Evolutionary conservation across 352 stramenopile genomes (phyloP), one percentile per base, ranked within the genome.

Genomic region (Pythium dissimile): DNA sequence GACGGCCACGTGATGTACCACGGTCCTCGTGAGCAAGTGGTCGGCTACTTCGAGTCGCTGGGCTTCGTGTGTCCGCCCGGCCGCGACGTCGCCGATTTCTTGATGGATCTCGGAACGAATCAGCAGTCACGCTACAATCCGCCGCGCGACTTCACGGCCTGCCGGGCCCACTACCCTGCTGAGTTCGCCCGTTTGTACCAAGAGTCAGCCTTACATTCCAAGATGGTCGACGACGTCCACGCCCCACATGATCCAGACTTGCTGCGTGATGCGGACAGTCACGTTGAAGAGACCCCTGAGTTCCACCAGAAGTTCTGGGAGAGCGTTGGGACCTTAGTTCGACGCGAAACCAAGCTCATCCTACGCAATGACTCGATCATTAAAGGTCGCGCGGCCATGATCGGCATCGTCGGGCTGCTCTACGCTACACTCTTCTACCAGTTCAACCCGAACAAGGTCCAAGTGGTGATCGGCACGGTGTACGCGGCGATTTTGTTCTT

Each of bases 201-300:
- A 21, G 15, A 47, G 15, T 76, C 68, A 3, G 12, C 50, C 2
- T 46, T 67, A 20, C 60, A 73, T 46, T 18, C 16, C 20, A 39
- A 37, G 5, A 61, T 64, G 41, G 20, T 86, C 9, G 86, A 85
- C 5, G 88, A 97, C 62, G 84, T 92, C 8, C 80, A 88, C 32
- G 71, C 72, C 13, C 64, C 95, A 8, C 94, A 97, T 64, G 89
- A 97, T 63, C 73, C 96, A 35, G 49, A 94, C 1, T 75, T 96
- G 27, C 34, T 97, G 16, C 41, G 95, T 10, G 80, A 86, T 61
- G 61, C 79, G 16, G 86, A 45, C 0, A 21, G 34, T 2, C 48
- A 64, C 23, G 52, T 69, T 13, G n/a, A 52, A 9, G 27, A 61
- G 10, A 35, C 61, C 2, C 28, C 43, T 1, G 27, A 56, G 23